Conservation (phyloP, 768 basidiomycete genomes). For the Harrya chromipes region DNA sequence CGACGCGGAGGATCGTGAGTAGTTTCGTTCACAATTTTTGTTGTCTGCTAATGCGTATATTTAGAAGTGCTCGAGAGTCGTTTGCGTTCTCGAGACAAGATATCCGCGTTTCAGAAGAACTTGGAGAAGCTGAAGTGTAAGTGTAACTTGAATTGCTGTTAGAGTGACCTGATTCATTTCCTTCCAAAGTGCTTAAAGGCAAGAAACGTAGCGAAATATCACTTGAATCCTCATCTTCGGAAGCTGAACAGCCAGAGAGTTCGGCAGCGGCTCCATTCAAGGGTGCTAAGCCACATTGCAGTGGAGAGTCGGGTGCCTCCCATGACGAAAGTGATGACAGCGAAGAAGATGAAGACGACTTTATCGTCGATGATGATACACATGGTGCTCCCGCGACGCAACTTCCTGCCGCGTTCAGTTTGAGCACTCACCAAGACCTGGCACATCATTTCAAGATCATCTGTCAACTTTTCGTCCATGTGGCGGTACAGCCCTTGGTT, state of each 20-base stretch:
- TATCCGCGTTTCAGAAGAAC: constrained; percentile 58
- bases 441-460: constrained; percentile 82
- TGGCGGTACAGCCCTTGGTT: constrained; percentile 57
- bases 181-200: constrained; percentile 28
- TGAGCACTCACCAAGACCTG: constrained; percentile 73
- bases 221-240: constrained; percentile 32
- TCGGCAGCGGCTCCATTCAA: constrained; percentile 37
- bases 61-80: constrained; percentile 63
- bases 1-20: constrained; percentile 53
- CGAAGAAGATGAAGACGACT: constrained; percentile 31
- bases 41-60: not conserved
- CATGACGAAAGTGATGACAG: constrained; percentile 30
- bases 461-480: constrained; percentile 83
- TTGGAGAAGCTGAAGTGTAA: constrained; percentile 66
- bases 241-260: constrained; percentile 29
- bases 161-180: not conserved
- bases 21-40: not conserved
- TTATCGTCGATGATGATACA: constrained; percentile 67
- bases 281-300: constrained; percentile 41
- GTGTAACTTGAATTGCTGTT: not conserved
- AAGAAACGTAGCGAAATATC: constrained; percentile 41
- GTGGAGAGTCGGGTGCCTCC: constrained; percentile 36
- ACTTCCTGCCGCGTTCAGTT: constrained; percentile 78
- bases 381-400: constrained; percentile 35
- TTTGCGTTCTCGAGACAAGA: constrained; percentile 58